Percentiles rank a stretch among this genome's conserved stretches.
These are phyloP conservation scores for Globisporangium rhizosaccharum DNA, from an alignment of 352 stramenopile genomes.

Conservation along the genomic window DNA sequence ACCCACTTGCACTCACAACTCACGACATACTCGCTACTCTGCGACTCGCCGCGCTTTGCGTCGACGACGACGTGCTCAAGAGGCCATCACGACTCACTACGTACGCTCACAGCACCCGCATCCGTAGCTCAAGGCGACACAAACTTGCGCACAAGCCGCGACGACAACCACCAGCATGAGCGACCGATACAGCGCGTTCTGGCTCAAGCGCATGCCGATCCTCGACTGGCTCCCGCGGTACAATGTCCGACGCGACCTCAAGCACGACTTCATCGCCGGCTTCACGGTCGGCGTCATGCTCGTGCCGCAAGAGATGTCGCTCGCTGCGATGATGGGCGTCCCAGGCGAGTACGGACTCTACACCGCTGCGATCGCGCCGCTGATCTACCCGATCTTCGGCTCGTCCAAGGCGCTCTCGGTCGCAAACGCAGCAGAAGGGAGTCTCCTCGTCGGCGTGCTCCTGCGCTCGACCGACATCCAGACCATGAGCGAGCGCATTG, in stretches of 20 bases:
- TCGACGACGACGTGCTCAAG: no score
- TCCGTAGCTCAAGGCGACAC: no score
- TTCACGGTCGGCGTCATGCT: conserved; percentile 88
- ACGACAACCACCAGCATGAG: not conserved
- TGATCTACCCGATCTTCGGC: conserved; percentile 72
- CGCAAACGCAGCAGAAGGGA: conserved; percentile 61
- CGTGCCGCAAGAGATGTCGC: conserved; percentile 89
- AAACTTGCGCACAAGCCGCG: no score
- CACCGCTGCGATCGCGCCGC: conserved; percentile 55
- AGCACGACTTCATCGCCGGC: conserved; percentile 59
- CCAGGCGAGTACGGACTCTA: conserved; percentile 68
- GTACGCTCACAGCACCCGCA: no score
- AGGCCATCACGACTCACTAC: no score
- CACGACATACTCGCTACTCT: no score
- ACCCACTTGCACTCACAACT: no score
- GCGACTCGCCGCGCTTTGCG: no score
- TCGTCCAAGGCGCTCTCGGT: conserved; percentile 58
- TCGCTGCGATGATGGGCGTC: conserved; percentile 86
- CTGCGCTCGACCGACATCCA: conserved; percentile 42
- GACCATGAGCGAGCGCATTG: conserved; percentile 50
- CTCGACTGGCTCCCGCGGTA: conserved; percentile 71
- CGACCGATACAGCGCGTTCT: conserved; percentile 5
- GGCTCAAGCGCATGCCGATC: conserved; percentile 56
- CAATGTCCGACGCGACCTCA: conserved; percentile 49
- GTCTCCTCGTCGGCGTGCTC: conserved; percentile 55